Evolutionary conservation across 2,329 filamentous ascomycete genomes (phyloP), one percentile per base, ranked within the genome.

Genomic region (Penicillium janthinellum): DNA sequence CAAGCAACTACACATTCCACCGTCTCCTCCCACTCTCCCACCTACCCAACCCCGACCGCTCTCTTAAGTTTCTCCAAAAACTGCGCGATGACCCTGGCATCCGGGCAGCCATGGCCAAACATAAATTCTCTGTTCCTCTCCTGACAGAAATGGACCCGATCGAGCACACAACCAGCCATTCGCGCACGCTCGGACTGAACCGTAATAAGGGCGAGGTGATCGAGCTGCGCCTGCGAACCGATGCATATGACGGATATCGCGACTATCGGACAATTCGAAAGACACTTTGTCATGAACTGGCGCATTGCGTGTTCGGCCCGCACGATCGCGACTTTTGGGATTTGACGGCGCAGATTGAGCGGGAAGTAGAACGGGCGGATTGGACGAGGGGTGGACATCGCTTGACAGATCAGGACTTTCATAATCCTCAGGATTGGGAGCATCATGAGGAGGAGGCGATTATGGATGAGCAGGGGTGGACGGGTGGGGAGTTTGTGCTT

Each of bases 121-220:
- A 96, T 79, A 85, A 88, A 64, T 97, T 96, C 80, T 86, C 84
- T 20, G 95, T 99, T 0, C 89, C 89, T 0, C 77, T 98, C 3
- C 82, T 99, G 28, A 97, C 93, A 0, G 95, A 99, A 77, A 98
- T 99, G 94, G 90, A 99, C 69, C 95, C 95, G 0, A 83, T 88
- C 0, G 84, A 88, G 66, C 87, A 97, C 75, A 97, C 93, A 0
- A 90, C 86, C 3, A 89, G 91, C 70, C 89, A 95, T n/a, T 88
- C 88, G 52, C 84, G 91, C 47, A 93, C 91, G 1, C 78, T 98
- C 0, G 95, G 95, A 0, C 75, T 98, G 42, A 99, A 99, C 73
- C 83, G 92, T 11, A 97, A 98, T 72, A 77, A 82, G 2, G 95
- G 95, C 61, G 90, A 96, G 75, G 91, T 92, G 1, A 96, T 99